Evolutionary conservation across 805 yeast genomes (phyloP).

Genomic region (Schizosaccharomyces octosporus): DNA sequence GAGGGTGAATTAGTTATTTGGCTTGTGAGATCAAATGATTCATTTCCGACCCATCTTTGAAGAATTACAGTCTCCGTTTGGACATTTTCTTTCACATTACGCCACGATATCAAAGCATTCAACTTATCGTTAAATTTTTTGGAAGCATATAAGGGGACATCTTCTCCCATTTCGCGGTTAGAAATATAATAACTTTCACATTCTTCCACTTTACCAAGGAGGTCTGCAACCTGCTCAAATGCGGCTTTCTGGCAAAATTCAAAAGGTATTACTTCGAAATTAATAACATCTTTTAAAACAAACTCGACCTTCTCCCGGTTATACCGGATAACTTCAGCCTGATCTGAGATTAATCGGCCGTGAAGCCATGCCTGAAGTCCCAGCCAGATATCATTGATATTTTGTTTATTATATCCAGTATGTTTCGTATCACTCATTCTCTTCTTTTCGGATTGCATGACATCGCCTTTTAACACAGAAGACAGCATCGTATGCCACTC

Average conservation of each 20-base stretch:
- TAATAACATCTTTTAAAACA: conserved; percentile 40
- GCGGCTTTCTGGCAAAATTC: conserved; percentile 10
- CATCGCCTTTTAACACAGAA: conserved; percentile 82
- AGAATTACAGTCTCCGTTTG: conserved; percentile 34
- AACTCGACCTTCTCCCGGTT: conserved; percentile 50
- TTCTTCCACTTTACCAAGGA: conserved; percentile 37
- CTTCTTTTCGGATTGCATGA: conserved; percentile 69
- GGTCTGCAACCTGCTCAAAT: conserved; percentile 25
- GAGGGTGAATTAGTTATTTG: conserved; percentile 31
- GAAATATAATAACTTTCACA: conserved; percentile 63
- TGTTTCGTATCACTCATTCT: conserved; percentile 17
- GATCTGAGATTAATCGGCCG: conserved; percentile 62
- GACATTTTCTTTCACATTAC: conserved; percentile 45
- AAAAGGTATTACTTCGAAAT: conserved; percentile 31
- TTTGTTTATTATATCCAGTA: conserved; percentile 15
- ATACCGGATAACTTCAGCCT: conserved; percentile 39
- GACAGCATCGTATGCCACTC: conserved; percentile 93
- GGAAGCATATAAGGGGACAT: conserved; percentile 45
- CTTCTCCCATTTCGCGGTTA: conserved; percentile 48
- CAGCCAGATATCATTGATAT: conserved; percentile 49
- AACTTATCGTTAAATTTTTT: conserved; percentile 38
- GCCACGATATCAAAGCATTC: conserved; percentile 69
- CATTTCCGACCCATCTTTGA: conserved; percentile 63
- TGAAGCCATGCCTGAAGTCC: conserved; percentile 63
- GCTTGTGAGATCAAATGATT: conserved; percentile 37